A percentile compares a stretch with the other conserved stretches of the same genome.
These are phyloP conservation scores for Fusarium falciforme DNA, from an alignment of 2,329 filamentous ascomycete species.

Conservation along the genomic window DNA sequence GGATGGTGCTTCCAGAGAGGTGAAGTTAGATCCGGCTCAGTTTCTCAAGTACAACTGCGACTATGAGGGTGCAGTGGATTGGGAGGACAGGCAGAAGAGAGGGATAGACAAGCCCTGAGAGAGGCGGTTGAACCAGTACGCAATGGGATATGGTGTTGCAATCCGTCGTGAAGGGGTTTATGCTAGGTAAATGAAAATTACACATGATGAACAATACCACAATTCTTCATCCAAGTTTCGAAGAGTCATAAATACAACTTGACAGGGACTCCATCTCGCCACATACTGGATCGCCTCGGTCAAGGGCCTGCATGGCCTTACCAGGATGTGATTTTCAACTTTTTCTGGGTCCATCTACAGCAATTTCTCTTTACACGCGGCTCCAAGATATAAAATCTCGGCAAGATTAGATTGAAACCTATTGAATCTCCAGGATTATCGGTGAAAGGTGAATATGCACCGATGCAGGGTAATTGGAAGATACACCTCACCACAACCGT, in stretches of 20 bases:
- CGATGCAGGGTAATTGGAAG: neutral
- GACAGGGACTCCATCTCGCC: neutral
- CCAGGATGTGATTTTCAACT: neutral
- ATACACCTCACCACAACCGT: neutral
- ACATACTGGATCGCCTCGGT: neutral
- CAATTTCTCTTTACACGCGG: too few species aligned
- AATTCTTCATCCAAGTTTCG: neutral
- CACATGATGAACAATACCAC: too few species aligned
- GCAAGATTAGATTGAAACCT: neutral
- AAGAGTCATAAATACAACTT: neutral
- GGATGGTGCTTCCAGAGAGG: constrained; percentile 21
- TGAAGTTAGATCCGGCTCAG: constrained; percentile 35
- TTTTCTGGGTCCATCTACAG: neutral
- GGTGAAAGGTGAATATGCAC: neutral
- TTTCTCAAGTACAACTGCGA: constrained; percentile 39
- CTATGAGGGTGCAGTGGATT: constrained; percentile 31
- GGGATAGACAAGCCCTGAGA: neutral
- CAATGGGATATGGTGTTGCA: neutral
- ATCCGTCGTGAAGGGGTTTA: neutral
- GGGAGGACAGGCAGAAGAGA: constrained; percentile 27
- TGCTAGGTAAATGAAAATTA: too few species aligned
- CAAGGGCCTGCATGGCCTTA: neutral
- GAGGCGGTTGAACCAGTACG: neutral
- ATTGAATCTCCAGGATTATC: neutral
- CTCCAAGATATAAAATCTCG: neutral